Conservation (phyloP, 1,284 basidiomycete species). For the Mycosarcoma mackinlayi region DNA sequence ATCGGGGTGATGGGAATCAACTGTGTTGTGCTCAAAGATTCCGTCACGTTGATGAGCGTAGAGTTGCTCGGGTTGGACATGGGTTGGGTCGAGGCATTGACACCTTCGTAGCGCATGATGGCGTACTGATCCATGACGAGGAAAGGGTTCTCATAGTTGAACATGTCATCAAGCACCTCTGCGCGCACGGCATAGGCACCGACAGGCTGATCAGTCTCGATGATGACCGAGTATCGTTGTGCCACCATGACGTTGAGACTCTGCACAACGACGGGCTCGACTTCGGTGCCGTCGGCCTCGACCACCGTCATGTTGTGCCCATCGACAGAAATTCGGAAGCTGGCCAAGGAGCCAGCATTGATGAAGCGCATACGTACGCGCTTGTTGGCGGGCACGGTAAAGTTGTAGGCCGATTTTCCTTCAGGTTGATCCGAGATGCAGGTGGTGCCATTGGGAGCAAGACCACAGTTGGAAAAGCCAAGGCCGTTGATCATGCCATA, state of each 20-base stretch:
- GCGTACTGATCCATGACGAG: conserved; percentile 68
- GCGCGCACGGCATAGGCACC: conserved; percentile 61
- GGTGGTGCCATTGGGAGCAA: conserved; percentile 52
- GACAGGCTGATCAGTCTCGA: conserved; percentile 54
- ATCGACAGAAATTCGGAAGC: conserved; percentile 70
- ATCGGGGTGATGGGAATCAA: conserved; percentile 31
- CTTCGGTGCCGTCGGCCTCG: conserved; percentile 71
- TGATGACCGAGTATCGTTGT: conserved; percentile 72
- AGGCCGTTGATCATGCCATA: conserved; percentile 73
- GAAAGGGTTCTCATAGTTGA: conserved; percentile 64
- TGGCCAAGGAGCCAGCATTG: conserved; percentile 50
- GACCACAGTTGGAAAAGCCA: conserved; percentile 61
- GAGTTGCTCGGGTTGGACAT: conserved; percentile 16
- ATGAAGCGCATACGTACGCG: conserved; percentile 74
- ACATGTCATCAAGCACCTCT: conserved; percentile 70
- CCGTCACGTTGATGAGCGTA: conserved; percentile 26
- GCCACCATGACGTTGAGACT: conserved; percentile 70
- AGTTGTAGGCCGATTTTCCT: conserved; percentile 39
- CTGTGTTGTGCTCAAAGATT: conserved; percentile 30
- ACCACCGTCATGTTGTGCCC: conserved; percentile 71
- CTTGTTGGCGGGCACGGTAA: conserved; percentile 61
- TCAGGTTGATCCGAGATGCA: conserved; percentile 39
- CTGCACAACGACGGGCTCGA: conserved; percentile 69
- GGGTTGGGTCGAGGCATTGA: conserved; percentile 50
- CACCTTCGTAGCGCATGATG: conserved; percentile 68